Conservation (phyloP, 306 rosid genomes). For the Canavalia ensiformis region DNA sequence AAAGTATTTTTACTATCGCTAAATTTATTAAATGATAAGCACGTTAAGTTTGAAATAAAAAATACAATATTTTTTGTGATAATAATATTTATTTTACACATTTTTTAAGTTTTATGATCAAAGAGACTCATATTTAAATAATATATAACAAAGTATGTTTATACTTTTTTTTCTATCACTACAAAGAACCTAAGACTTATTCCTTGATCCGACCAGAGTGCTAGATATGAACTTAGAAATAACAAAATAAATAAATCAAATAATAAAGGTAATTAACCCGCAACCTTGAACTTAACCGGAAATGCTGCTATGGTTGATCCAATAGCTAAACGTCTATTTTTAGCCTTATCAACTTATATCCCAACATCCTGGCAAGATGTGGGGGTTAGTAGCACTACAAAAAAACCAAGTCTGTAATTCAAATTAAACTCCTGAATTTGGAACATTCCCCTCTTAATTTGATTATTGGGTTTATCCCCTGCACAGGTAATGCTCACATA, state of each 20-base stretch:
- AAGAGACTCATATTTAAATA: too few species aligned
- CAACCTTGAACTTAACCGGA: constrained; percentile 21
- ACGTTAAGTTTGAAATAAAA: too few species aligned
- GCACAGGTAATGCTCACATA: not conserved
- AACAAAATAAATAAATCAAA: not conserved
- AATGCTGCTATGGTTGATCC: not conserved
- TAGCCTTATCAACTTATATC: not conserved
- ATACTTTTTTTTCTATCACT: too few species aligned
- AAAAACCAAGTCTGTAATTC: not conserved
- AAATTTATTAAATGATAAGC: too few species aligned
- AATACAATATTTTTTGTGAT: too few species aligned
- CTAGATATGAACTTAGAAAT: not conserved
- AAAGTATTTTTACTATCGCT: too few species aligned
- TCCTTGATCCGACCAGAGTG: not conserved
- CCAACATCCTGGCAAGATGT: constrained; percentile 32
- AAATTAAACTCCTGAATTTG: not conserved
- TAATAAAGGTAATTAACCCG: not conserved
- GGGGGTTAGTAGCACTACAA: not conserved
- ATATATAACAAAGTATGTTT: too few species aligned
- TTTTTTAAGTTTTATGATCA: too few species aligned
- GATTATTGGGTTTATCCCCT: not conserved
- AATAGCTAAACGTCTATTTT: constrained; percentile 14
- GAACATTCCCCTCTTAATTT: constrained; percentile 1
- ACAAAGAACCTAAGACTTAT: not conserved
- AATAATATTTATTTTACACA: too few species aligned